Evolutionary conservation across 257 asterid genomes (phyloP).

Genomic region (Parsonsia alboflavescens): DNA sequence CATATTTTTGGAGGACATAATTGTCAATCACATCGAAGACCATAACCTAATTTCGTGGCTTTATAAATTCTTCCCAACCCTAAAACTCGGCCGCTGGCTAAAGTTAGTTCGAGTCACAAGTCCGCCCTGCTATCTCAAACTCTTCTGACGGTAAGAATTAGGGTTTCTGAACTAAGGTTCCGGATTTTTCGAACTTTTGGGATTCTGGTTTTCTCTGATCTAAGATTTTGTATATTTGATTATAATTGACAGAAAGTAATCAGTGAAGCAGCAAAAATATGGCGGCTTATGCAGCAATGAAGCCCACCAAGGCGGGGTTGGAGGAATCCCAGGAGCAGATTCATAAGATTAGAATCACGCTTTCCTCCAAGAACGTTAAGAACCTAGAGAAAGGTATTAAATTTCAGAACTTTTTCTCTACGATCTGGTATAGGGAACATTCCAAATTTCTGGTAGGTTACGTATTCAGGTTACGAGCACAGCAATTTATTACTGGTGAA

Average conservation of each 20-base stretch:
- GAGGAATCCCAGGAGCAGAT: conserved; percentile 40
- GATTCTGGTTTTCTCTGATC: no score
- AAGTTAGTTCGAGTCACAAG: background rate
- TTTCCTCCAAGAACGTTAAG: conserved; percentile 43
- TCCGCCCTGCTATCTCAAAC: background rate
- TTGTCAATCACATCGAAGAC: background rate
- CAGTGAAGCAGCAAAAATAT: conserved; percentile 7
- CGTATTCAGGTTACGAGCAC: no score
- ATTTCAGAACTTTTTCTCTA: background rate
- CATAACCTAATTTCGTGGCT: background rate
- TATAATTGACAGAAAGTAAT: background rate
- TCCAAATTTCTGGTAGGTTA: background rate
- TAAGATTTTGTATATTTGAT: background rate
- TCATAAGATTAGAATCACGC: conserved; percentile 46
- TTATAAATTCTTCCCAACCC: no score
- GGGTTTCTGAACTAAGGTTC: background rate
- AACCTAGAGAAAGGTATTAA: conserved; percentile 36
- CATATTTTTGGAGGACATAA: background rate
- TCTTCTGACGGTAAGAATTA: background rate
- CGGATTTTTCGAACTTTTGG: no score
- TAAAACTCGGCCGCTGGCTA: no score
- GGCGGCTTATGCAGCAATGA: conserved; percentile 46
- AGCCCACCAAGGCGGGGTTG: conserved; percentile 36
- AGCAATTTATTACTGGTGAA: no score
- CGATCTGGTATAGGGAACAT: background rate